Evolutionary conservation across 2,329 filamentous ascomycete species (phyloP).

Genomic region (Elsinoe fawcettii): DNA sequence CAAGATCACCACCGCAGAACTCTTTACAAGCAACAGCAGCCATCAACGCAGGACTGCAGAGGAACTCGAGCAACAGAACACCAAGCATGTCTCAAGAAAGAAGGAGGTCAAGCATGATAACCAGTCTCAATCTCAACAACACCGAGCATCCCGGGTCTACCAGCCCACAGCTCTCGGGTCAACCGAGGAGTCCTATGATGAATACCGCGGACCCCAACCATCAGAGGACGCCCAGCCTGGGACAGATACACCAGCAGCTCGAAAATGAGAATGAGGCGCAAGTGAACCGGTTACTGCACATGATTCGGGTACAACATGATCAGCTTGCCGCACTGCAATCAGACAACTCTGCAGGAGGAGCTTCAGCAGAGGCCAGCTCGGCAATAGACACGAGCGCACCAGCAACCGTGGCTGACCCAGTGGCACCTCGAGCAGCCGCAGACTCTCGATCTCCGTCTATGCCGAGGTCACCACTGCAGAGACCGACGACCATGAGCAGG

Average conservation of each 20-base stretch:
- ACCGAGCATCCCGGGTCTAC: slow-evolving; percentile 59
- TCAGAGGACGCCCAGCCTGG: slow-evolving; percentile 61
- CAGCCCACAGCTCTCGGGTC: slow-evolving; percentile 52
- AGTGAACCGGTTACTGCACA: slow-evolving; percentile 67
- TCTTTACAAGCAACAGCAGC: slow-evolving; percentile 66
- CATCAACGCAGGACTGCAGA: slow-evolving; percentile 57
- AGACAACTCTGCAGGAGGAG: slow-evolving; percentile 34
- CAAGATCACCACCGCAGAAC: slow-evolving; percentile 59
- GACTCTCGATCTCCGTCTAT: slow-evolving; percentile 1
- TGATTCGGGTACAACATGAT: slow-evolving; percentile 69
- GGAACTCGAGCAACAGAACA: slow-evolving; percentile 50
- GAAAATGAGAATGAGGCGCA: slow-evolving; percentile 74
- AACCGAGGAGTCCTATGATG: slow-evolving; percentile 23
- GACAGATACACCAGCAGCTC: slow-evolving; percentile 70
- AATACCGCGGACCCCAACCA: slow-evolving; percentile 51
- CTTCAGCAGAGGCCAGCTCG: slow-evolving; percentile 28
- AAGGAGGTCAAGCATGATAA: slow-evolving; percentile 61
- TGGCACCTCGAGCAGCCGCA: slow-evolving; percentile 23
- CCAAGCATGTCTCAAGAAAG: slow-evolving; percentile 15
- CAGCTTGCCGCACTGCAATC: slow-evolving; percentile 56
- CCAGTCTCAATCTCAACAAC: slow-evolving; percentile 68
- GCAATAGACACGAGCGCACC: slow-evolving; percentile 18
- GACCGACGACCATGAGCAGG: slow-evolving; percentile 33
- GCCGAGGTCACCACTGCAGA: slow-evolving; percentile 22
- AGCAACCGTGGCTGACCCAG: slow-evolving; percentile 29